phyloP scores from a whole-genome alignment of 257 asterid genomes.

The Solanum chilense region DNA sequence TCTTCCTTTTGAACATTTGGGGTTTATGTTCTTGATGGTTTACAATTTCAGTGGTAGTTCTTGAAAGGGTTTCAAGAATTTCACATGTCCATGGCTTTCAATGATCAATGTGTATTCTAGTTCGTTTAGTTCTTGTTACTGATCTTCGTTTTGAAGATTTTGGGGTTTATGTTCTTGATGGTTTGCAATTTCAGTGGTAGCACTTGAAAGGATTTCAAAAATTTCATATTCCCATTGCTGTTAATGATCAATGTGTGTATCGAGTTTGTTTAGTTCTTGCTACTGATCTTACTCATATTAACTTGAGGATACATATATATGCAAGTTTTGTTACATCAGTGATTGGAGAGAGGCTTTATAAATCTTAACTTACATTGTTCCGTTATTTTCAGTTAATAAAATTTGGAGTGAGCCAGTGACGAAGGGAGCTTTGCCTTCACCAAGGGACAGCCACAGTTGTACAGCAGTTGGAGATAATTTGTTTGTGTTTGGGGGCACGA shows the following conservation, averaged over 20 bases:
- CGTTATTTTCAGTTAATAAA: slow-evolving; percentile 38
- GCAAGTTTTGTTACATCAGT: background rate
- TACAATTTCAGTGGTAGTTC: background rate
- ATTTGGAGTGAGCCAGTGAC: slow-evolving; percentile 63
- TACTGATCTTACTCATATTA: background rate
- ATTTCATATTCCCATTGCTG: background rate
- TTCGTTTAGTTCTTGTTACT: no score
- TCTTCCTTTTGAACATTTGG: no score
- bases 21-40: background rate
- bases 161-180: background rate
- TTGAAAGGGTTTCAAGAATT: background rate
- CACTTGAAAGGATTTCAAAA: background rate
- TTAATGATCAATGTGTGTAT: background rate
- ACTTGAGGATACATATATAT: background rate
- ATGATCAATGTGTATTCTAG: no score
- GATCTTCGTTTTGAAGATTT: background rate
- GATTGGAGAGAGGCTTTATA: background rate
- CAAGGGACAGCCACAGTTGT: slow-evolving; percentile 96
- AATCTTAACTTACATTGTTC: background rate
- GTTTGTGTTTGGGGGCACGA: slow-evolving; percentile 89
- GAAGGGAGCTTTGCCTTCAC: slow-evolving; percentile 60
- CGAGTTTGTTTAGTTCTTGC: background rate
- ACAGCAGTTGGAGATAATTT: slow-evolving; percentile 81
- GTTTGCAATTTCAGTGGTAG: background rate
- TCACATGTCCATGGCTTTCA: no score